Evolutionary conservation across 2,329 filamentous ascomycete genomes (phyloP), one percentile per base, ranked within the genome.

Genomic region (Aspergillus latus): DNA sequence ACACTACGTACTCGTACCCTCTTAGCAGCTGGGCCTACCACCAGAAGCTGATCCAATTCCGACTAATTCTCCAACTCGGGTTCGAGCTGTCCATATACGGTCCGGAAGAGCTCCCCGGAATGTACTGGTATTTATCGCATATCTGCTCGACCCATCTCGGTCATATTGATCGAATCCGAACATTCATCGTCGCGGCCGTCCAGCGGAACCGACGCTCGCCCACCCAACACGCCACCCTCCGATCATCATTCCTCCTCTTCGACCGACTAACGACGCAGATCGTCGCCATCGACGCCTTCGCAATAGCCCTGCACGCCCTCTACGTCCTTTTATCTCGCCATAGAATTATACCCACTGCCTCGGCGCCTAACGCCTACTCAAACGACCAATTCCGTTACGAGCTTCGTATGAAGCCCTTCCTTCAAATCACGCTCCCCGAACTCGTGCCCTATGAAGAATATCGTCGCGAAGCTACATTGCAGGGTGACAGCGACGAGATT

Each of bases 51-150:
- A 84, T 84, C 30, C 85, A 93, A 66, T 90, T 97, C 82, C 88
- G 93, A 69, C 88, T 87, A 79, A 88, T 95, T 45, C 82, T 97
- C 13, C 89, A 97, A 68, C 84, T 97, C 32, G 94, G 95, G 10
- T 97, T 99, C 71, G 94, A 99, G 73, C 86, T 97, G 10, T 88
- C 93, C 43, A 84, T 96, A 8, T 97, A 97, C 72, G 86, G 93
- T 52, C 82, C 86, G 0, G 88, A 96, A 70, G 94, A 99, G 72
- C 80, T 94, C 8, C 83, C 86, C 0, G 86, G 85, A 26, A 96
- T 97, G 89, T 97, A 97, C 72, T 94, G 89, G 86, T 92, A 96
- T 71, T 77, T 96, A 60, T 84, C 89, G 63, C 84, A 90, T 75
- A 76, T 95, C 57, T 79, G 88, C 67, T 83, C 86, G 68, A 84